These are phyloP conservation scores for Ogataea hybrid DNA, from an alignment of 1,139 yeast species.

Conservation along the genomic window DNA sequence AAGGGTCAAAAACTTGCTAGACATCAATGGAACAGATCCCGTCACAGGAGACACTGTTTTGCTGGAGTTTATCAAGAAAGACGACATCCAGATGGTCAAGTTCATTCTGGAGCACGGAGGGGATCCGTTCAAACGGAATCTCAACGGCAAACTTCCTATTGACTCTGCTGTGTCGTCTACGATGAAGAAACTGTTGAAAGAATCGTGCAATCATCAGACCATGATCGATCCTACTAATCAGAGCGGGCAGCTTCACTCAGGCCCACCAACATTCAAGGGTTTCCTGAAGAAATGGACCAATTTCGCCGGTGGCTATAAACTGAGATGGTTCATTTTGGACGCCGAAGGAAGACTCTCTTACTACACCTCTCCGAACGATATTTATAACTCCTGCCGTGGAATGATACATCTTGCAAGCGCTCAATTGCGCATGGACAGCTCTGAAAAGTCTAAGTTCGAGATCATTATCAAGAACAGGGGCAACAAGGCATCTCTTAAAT, in stretches of 20 bases:
- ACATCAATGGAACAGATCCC: conserved; percentile 93
- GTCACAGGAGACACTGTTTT: conserved; percentile 90
- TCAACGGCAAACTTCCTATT: conserved; percentile 76
- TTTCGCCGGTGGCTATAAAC: conserved; percentile 90
- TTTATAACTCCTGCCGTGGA: conserved; percentile 85
- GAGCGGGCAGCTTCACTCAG: conserved; percentile 35
- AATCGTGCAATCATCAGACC: conserved; percentile 80
- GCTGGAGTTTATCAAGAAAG: conserved; percentile 80
- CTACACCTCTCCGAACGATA: conserved; percentile 88
- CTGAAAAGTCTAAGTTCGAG: conserved; percentile 89
- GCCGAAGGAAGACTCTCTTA: conserved; percentile 80
- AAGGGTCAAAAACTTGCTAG: conserved; percentile 77
- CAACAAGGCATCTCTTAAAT: conserved; percentile 56
- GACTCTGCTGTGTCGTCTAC: conserved; percentile 54
- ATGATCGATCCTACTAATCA: conserved; percentile 57
- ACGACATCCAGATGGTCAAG: conserved; percentile 80
- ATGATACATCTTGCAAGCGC: conserved; percentile 85
- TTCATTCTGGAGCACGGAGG: conserved; percentile 93
- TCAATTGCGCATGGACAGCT: conserved; percentile 77
- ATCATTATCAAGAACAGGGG: conserved; percentile 55
- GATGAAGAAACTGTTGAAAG: conserved; percentile 63
- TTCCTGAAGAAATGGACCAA: conserved; percentile 96
- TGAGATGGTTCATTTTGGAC: conserved; percentile 89
- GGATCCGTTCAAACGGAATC: conserved; percentile 89
- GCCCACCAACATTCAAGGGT: conserved; percentile 82